Evolutionary conservation across 2,329 filamentous ascomycete species (phyloP).

Genomic region (Hymenoscyphus occultus): DNA sequence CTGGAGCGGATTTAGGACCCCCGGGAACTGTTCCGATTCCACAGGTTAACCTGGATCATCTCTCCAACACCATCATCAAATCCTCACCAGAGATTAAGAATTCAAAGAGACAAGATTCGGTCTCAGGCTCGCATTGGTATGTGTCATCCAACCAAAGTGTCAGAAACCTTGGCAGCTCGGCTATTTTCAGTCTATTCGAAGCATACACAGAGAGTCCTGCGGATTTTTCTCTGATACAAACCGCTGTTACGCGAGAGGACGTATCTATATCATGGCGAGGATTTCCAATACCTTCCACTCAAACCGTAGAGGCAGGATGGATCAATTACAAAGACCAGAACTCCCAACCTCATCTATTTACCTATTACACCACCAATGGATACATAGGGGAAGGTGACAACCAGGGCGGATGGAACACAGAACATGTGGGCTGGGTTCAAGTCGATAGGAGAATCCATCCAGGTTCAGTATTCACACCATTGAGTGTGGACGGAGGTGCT

Average conservation of each 20-base stretch:
- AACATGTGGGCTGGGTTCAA: conserved; percentile 22
- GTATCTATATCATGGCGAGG: conserved; percentile 1
- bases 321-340: conserved; percentile 20
- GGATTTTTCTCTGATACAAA: conserved; percentile 22
- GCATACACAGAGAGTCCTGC: conserved; percentile 14
- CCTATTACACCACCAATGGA: conserved; percentile 19
- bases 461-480: conserved; percentile 16
- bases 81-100: neutral
- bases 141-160: conserved; percentile 14
- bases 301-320: conserved; percentile 24
- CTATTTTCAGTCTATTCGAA: conserved; percentile 17
- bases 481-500: conserved; percentile 1
- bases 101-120: conserved; percentile 11
- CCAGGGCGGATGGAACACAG: conserved; percentile 19
- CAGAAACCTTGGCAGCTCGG: conserved; percentile 17
- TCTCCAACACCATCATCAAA: neutral
- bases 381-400: conserved; percentile 14
- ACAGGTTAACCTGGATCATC: conserved; percentile 6
- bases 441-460: conserved; percentile 15
- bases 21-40: conserved; percentile 21
- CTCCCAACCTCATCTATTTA: conserved; percentile 18
- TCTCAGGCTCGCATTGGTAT: conserved; percentile 17
- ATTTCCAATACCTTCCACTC: conserved; percentile 3
- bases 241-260: conserved; percentile 13
- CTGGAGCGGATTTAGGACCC: conserved; percentile 16